A percentile compares a stretch with the other conserved stretches of the same genome.
phyloP scores from a whole-genome alignment of 768 basidiomycete genomes.

The Trametes punicea region DNA sequence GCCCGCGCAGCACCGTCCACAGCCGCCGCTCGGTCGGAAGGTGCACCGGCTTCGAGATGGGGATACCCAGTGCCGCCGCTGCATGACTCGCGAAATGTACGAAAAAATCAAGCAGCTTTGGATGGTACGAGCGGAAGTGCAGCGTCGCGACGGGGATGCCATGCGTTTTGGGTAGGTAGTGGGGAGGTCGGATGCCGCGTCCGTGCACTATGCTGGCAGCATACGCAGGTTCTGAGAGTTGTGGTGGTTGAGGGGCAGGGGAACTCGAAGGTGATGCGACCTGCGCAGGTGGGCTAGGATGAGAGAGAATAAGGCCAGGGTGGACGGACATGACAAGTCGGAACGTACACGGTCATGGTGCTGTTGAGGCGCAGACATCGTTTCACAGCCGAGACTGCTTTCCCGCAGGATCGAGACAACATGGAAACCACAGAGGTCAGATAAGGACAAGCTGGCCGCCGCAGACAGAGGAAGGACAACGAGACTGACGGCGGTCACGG shows the following conservation, averaged over 20 bases:
- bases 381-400: neutral
- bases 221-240: conserved; percentile 34
- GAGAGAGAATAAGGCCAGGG: neutral
- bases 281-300: neutral
- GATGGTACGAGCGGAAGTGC: conserved; percentile 78
- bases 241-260: neutral
- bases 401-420: conserved; percentile 8
- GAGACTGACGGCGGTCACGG: too few species aligned
- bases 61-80: conserved; percentile 81
- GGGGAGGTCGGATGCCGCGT: conserved; percentile 52
- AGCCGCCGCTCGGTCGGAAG: conserved; percentile 75
- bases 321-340: neutral
- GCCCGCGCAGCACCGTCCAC: conserved; percentile 82
- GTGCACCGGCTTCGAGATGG: conserved; percentile 56
- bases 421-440: too few species aligned
- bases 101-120: conserved; percentile 68
- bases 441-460: neutral
- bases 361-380: conserved; percentile 11
- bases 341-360: neutral
- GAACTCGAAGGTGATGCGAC: neutral
- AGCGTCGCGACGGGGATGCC: conserved; percentile 75
- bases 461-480: neutral
- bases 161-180: conserved; percentile 59
- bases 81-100: conserved; percentile 82
- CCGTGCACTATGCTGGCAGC: conserved; percentile 62